Percentiles rank a stretch among this genome's conserved stretches.
Conservation (phyloP, 2,329 filamentous ascomycete genomes). For the Sporothrix brunneoviolacea region DNA sequence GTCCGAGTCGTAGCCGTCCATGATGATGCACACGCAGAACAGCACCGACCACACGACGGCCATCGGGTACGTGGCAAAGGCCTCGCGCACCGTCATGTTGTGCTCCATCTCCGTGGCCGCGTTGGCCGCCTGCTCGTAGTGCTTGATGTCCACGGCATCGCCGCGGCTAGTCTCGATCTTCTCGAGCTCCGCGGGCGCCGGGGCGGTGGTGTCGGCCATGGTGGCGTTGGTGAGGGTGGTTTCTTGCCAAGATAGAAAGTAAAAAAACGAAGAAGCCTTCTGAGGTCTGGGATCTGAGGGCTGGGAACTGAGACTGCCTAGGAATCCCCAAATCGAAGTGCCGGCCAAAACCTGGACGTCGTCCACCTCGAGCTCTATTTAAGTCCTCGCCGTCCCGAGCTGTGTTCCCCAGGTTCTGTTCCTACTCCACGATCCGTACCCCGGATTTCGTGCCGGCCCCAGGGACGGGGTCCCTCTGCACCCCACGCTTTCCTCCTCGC, state of each 20-base stretch:
- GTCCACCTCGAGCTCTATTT: not conserved
- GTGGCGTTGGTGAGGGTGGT: not conserved
- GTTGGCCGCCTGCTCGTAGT: constrained; percentile 9
- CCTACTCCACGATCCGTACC: not conserved
- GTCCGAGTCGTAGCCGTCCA: constrained; percentile 19
- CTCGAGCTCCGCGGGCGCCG: not conserved
- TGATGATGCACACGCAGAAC: constrained; percentile 13
- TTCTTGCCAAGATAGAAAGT: too few relatives aligned
- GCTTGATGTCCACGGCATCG: constrained; percentile 4
- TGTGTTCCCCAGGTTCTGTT: too few relatives aligned
- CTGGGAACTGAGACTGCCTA: too few relatives aligned
- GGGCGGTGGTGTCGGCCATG: not conserved
- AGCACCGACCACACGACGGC: constrained; percentile 11
- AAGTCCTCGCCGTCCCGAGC: too few relatives aligned
- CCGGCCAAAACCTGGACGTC: not conserved
- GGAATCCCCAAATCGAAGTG: too few relatives aligned
- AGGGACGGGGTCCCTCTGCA: not conserved
- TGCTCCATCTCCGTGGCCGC: constrained; percentile 9
- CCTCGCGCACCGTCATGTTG: constrained; percentile 19
- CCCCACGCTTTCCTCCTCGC: not conserved
- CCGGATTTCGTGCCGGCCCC: not conserved
- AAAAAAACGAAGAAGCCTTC: too few relatives aligned
- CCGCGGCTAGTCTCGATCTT: constrained; percentile 8
- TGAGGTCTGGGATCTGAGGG: too few relatives aligned
- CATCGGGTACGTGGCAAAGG: constrained; percentile 15